A percentile compares a stretch with the other conserved stretches of the same genome.
Conservation (phyloP, 805 yeast species). For the Isabelozyma gotoi region DNA sequence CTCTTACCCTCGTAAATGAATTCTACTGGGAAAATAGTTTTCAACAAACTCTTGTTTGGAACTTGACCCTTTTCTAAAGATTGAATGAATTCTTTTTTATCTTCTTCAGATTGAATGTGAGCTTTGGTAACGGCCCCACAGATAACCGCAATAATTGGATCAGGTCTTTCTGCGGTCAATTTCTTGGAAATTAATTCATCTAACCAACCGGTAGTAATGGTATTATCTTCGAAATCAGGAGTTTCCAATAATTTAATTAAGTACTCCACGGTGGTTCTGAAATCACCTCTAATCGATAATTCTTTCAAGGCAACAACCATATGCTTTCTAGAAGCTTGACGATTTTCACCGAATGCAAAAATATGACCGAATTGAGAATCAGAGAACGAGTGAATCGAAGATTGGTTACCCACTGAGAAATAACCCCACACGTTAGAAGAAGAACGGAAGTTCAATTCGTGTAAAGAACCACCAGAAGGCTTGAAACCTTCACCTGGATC, state of each 20-base stretch:
- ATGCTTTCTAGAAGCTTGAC: slow-evolving; percentile 96
- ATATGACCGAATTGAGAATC: slow-evolving; percentile 99
- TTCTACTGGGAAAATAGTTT: slow-evolving; percentile 88
- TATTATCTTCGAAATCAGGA: slow-evolving; percentile 93
- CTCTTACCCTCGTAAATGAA: slow-evolving; percentile 93
- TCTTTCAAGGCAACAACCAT: slow-evolving; percentile 99
- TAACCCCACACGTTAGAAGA: slow-evolving; percentile 99
- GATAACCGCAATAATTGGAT: slow-evolving; percentile 81
- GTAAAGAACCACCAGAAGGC: slow-evolving; percentile 96
- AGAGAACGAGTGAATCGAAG: slow-evolving; percentile 95
- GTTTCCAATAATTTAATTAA: slow-evolving; percentile 93
- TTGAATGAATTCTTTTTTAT: slow-evolving; percentile 63
- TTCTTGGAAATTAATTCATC: slow-evolving; percentile 93
- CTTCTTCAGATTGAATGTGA: slow-evolving; percentile 70
- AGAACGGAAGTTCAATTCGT: slow-evolving; percentile 94
- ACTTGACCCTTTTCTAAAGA: slow-evolving; percentile 96
- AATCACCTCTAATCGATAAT: slow-evolving; percentile 95
- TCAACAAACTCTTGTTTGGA: slow-evolving; percentile 75
- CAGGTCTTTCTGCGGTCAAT: slow-evolving; percentile 97
- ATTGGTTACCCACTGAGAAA: slow-evolving; percentile 93
- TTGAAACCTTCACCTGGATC: slow-evolving; percentile 99
- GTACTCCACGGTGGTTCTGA: slow-evolving; percentile 97
- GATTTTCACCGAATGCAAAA: slow-evolving; percentile 97
- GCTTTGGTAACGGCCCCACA: slow-evolving; percentile 99
- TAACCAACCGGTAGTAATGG: slow-evolving; percentile 98